Base-by-base conservation (phyloP, 2,329 filamentous ascomycete genomes). In the Neofusicoccum umdonicola region DNA sequence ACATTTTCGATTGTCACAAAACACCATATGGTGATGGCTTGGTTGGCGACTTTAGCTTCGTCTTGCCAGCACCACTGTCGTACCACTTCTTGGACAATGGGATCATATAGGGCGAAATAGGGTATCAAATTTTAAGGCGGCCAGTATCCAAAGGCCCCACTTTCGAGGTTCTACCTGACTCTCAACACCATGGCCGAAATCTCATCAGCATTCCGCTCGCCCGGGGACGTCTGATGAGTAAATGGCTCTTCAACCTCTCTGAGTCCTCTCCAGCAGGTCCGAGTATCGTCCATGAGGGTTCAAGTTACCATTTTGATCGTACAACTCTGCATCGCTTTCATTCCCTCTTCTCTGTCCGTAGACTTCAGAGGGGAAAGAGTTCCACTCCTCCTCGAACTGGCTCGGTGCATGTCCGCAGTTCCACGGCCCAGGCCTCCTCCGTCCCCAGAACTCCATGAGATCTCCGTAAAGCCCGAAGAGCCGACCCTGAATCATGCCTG, bases 391-490 rank as follows among this genome's bases (percentile, higher is more conserved):
- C 68, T 71, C 64, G 50, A 74, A 71, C 62, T 70, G 68, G 35
- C 68, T 67, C 48, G 68, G 68, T 31, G 47, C 64, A 64, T 63
- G 64, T 2, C 68, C 71, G 15, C 66, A 65, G 65, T 69, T 68
- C 22, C 64, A 45, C 8, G 65, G 64, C 0, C 71, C 74, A n/a
- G 60, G 13, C 45, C 70, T 66, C 61, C 72, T 68, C 51, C 19
- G 50, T 0, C 73, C 76, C 17, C 67, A 65, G 48, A 77, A 75
- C 50, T 71, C 68, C 56, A 77, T 45, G 1, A 62, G 58, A 8
- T 71, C 69, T 8, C 66, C 64, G n/a, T 72, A 73, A 31, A 77
- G 62, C 12, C 70, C 70, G 37, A 66, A 66, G 50, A 78, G 67
- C 13, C 60, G 63, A 0, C 72, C 72, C 0, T 57, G 34, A 4